Evolutionary conservation across 1,139 yeast genomes (phyloP).

Genomic region (Sugiyamaella castrensis): DNA sequence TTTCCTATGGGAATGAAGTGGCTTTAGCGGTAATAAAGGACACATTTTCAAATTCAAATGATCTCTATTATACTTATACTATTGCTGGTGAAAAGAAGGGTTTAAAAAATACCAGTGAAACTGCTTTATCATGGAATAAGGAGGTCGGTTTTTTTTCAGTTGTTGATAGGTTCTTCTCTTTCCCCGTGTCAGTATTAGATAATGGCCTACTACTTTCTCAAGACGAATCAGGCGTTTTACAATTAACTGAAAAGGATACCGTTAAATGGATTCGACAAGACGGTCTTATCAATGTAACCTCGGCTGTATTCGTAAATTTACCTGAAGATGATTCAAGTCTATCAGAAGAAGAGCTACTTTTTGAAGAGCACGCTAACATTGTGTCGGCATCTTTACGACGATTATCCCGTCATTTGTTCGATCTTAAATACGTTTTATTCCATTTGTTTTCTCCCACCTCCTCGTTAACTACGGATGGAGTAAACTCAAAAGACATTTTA

Average conservation of each 20-base stretch:
- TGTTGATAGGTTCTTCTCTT: not conserved
- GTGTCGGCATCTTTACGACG: conserved; percentile 46
- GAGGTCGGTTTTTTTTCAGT: too few species aligned
- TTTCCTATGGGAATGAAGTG: too few species aligned
- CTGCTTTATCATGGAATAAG: too few species aligned
- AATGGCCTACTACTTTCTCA: not conserved
- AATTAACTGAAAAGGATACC: not conserved
- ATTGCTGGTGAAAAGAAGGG: too few species aligned
- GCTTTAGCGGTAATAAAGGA: too few species aligned
- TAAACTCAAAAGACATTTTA: conserved; percentile 26
- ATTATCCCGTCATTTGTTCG: conserved; percentile 40
- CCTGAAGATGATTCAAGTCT: conserved; percentile 36
- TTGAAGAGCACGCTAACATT: conserved; percentile 41
- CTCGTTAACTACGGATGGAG: conserved; percentile 7
- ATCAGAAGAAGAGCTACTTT: conserved; percentile 40
- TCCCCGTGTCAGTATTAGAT: not conserved
- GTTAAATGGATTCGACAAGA: conserved; percentile 49
- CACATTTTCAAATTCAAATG: too few species aligned
- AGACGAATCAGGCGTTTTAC: conserved; percentile 3
- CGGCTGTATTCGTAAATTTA: conserved; percentile 43
- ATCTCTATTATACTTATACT: too few species aligned
- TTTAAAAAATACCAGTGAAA: too few species aligned
- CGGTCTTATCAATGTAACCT: conserved; percentile 42
- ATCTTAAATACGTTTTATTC: conserved; percentile 18
- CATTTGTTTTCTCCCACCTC: not conserved